Percentiles rank a stretch among this genome's conserved stretches.
Conservation (phyloP, 164 flowering plant genomes). For the Chimonanthus praecox region DNA sequence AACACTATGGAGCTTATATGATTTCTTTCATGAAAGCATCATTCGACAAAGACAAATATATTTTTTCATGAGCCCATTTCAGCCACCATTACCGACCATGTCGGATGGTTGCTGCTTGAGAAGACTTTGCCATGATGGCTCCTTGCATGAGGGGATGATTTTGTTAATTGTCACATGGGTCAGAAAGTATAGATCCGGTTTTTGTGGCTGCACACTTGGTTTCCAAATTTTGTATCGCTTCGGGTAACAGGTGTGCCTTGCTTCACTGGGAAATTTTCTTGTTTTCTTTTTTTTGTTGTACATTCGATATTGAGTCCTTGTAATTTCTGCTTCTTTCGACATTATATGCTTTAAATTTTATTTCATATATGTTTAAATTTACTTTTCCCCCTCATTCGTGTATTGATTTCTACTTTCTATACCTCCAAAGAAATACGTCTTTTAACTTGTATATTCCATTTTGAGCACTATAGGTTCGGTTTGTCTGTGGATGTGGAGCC, state of each 20-base stretch:
- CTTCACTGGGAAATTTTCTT: background rate
- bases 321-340: conserved; percentile 9
- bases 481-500: no score
- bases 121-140: background rate
- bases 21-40: background rate
- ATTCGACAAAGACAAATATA: no score
- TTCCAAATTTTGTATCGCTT: conserved; percentile 19
- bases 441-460: no score
- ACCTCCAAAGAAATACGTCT: background rate
- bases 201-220: conserved; percentile 15
- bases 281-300: conserved; percentile 5
- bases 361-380: background rate
- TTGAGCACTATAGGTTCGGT: no score
- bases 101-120: conserved; percentile 5
- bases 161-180: background rate
- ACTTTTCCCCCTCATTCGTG: background rate
- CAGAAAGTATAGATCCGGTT: conserved; percentile 6
- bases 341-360: background rate
- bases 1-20: background rate
- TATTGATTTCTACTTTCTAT: background rate
- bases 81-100: background rate
- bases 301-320: conserved; percentile 19
- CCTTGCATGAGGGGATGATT: background rate
- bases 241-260: conserved; percentile 17
- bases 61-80: no score